A percentile compares a stretch with the other conserved stretches of the same genome.
phyloP scores from a whole-genome alignment of 805 yeast genomes.

The Candida orba region DNA sequence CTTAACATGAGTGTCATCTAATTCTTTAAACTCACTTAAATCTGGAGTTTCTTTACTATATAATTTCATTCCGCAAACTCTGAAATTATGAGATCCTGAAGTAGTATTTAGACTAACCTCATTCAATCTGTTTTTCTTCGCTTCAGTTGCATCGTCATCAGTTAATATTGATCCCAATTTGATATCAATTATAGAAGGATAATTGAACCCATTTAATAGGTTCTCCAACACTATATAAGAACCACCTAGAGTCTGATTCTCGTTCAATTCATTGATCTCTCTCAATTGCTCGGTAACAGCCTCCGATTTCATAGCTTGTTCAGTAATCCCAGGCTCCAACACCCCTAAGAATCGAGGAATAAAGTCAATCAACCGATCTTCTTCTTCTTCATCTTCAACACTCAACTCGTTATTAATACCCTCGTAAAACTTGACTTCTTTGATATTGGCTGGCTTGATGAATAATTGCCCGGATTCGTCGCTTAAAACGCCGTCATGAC shows the following conservation, averaged over 20 bases:
- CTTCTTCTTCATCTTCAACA: slow-evolving; percentile 10
- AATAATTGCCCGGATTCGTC: slow-evolving; percentile 61
- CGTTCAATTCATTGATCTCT: slow-evolving; percentile 1
- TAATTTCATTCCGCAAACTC: slow-evolving; percentile 87
- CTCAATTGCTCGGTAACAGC: slow-evolving; percentile 19
- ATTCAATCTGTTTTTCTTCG: slow-evolving; percentile 53
- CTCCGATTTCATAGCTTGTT: slow-evolving; percentile 19
- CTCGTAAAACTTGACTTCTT: slow-evolving; percentile 74
- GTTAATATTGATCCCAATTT: slow-evolving; percentile 70
- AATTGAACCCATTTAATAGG: slow-evolving; percentile 47
- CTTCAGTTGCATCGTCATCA: slow-evolving; percentile 53
- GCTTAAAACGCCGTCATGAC: slow-evolving; percentile 75
- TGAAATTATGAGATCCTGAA: slow-evolving; percentile 64
- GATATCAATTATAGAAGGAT: slow-evolving; percentile 75
- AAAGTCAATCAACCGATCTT: slow-evolving; percentile 43
- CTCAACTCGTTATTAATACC: slow-evolving; percentile 17
- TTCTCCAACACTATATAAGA: slow-evolving; percentile 64
- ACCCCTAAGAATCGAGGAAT: slow-evolving; percentile 61
- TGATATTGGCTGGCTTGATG: slow-evolving; percentile 55
- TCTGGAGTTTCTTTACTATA: slow-evolving; percentile 20
- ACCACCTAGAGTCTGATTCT: slow-evolving; percentile 10
- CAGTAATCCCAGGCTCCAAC: slow-evolving; percentile 38
- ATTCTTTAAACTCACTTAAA: slow-evolving; percentile 5
- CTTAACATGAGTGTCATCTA: slow-evolving; percentile 8
- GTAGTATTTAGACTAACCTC: slow-evolving; percentile 69